Evolutionary conservation across 83 land plant genomes (phyloP).

Genomic region (Thuja plicata): DNA sequence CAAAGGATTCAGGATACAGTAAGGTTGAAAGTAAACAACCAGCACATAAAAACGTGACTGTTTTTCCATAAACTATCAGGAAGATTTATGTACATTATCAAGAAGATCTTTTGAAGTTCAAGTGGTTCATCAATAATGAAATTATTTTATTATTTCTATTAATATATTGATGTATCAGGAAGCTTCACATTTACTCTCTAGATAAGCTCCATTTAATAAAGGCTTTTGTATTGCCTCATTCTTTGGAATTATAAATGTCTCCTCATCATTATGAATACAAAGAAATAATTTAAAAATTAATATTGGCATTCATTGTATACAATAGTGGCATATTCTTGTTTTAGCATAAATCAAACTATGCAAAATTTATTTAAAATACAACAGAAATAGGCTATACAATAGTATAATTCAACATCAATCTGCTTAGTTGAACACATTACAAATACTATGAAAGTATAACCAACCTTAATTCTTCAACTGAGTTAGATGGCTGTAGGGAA

Average conservation of each 20-base stretch:
- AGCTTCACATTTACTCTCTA: background rate
- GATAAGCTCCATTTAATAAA: background rate
- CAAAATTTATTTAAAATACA: background rate
- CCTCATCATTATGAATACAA: background rate
- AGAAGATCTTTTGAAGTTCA: background rate
- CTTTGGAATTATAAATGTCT: background rate
- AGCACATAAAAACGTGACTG: too few relatives aligned
- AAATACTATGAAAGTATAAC: background rate
- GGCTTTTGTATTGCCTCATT: background rate
- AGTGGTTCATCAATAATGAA: background rate
- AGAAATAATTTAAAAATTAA: background rate
- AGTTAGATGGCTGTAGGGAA: slow-evolving; percentile 69
- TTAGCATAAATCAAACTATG: background rate
- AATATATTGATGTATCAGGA: background rate
- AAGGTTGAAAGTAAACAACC: too few relatives aligned
- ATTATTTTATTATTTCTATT: background rate
- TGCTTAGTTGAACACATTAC: background rate
- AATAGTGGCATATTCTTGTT: background rate
- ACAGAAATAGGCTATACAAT: background rate
- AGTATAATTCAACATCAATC: background rate
- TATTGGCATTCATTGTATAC: background rate
- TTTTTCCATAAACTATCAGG: too few relatives aligned
- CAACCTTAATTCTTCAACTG: slow-evolving; percentile 72
- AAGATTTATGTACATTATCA: background rate
- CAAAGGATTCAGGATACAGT: background rate